A percentile compares a stretch with the other conserved stretches of the same genome.
These are phyloP conservation scores for Heliosperma pusillum DNA, from an alignment of 148 eudicot genomes.

Conservation along the genomic window DNA sequence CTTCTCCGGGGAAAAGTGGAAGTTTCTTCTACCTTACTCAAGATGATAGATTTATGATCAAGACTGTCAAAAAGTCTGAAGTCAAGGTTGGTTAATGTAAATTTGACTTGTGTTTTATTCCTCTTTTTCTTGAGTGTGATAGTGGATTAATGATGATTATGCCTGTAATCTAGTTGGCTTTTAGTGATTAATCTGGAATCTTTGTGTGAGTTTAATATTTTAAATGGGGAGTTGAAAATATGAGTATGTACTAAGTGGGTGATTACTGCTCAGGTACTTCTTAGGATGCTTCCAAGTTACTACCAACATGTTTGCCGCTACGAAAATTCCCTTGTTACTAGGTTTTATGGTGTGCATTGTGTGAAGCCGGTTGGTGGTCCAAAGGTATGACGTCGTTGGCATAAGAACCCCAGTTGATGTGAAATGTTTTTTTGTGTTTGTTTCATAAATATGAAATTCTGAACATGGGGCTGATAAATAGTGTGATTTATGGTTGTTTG, in stretches of 20 bases:
- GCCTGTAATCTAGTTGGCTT: constrained; percentile 13
- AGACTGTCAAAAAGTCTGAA: constrained; percentile 94
- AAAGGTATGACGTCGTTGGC: constrained; percentile 43
- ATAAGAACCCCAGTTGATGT: background rate
- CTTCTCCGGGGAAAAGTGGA: constrained; percentile 98
- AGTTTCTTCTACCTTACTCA: constrained; percentile 89
- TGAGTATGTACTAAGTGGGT: constrained; percentile 25
- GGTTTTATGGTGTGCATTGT: constrained; percentile 88
- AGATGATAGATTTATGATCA: constrained; percentile 94
- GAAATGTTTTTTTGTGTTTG: background rate
- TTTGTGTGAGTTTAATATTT: constrained; percentile 17
- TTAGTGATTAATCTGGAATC: constrained; percentile 3
- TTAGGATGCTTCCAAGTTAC: constrained; percentile 96
- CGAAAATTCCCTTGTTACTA: constrained; percentile 80
- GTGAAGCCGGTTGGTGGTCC: constrained; percentile 87
- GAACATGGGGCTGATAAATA: background rate
- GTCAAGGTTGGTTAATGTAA: constrained; percentile 73
- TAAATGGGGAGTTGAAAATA: constrained; percentile 19
- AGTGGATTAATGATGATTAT: background rate
- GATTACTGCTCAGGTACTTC: constrained; percentile 59
- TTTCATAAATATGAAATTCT: background rate
- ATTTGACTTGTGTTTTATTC: constrained; percentile 4
- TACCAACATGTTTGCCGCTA: constrained; percentile 68
- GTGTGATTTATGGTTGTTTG: constrained; percentile 6
- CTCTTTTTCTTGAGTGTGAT: background rate